Conservation (phyloP, 2,329 filamentous ascomycete species). For the Penicillium concentricum region DNA sequence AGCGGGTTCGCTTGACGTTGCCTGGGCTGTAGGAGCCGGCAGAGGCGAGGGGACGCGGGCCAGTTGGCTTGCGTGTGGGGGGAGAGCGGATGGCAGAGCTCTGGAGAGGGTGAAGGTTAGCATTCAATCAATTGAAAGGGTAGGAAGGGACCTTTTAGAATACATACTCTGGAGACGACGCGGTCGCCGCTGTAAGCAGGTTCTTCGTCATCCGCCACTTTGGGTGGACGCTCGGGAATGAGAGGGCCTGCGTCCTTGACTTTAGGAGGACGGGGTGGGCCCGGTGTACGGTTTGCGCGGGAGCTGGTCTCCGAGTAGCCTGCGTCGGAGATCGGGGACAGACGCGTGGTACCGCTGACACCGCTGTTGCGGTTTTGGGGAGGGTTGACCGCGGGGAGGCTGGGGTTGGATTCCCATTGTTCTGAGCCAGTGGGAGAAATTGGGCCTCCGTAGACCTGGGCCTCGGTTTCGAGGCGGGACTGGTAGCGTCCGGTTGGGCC, state of each 20-base stretch:
- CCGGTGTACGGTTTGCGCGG: constrained; percentile 32
- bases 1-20: constrained; percentile 38
- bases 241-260: constrained; percentile 59
- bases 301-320: constrained; percentile 47
- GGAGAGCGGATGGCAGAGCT: constrained; percentile 35
- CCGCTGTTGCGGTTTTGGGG: constrained; percentile 38
- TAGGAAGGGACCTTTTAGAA: neutral
- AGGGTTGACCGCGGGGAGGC: constrained; percentile 35
- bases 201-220: constrained; percentile 37
- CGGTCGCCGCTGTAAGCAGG: constrained; percentile 41
- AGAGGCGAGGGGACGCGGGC: constrained; percentile 47
- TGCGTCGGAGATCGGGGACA: constrained; percentile 49
- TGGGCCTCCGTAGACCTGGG: constrained; percentile 51
- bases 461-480: constrained; percentile 60
- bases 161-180: constrained; percentile 39
- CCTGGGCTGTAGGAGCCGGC: constrained; percentile 37
- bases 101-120: constrained; percentile 17
- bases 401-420: constrained; percentile 47
- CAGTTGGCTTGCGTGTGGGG: constrained; percentile 48
- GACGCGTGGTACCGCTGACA: constrained; percentile 38
- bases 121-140: neutral
- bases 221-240: constrained; percentile 52
- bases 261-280: constrained; percentile 54
- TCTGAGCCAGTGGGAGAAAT: constrained; percentile 44
- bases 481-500: constrained; percentile 63